Conservation (phyloP, 108 stramenopile genomes). For the Conticribra guillardii region DNA sequence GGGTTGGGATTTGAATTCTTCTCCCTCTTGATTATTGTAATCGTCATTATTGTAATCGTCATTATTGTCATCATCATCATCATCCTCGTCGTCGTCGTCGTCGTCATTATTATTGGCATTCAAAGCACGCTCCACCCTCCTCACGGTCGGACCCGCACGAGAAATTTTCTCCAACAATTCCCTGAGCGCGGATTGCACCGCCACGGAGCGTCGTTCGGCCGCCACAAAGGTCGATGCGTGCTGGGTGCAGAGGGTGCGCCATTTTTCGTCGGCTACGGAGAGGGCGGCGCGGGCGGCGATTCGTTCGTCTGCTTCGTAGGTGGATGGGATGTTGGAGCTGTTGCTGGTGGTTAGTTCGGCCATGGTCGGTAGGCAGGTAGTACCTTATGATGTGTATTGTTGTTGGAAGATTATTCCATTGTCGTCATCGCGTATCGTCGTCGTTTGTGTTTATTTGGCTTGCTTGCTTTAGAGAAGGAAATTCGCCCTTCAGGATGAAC, state of each 20-base stretch:
- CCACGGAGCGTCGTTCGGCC: conserved; percentile 79
- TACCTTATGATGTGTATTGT: no score
- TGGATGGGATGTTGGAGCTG: conserved; percentile 4
- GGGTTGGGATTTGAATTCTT: neutral
- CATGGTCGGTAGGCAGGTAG: neutral
- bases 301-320: conserved; percentile 68
- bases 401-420: no score
- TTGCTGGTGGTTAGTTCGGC: neutral
- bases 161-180: conserved; percentile 53
- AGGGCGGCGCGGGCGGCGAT: conserved; percentile 69
- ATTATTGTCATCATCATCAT: conserved; percentile 34
- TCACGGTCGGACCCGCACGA: conserved; percentile 45
- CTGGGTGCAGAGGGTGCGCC: conserved; percentile 73
- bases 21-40: neutral
- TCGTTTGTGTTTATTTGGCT: no score
- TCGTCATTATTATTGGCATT: conserved; percentile 63
- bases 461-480: no score
- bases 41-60: conserved; percentile 55
- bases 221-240: conserved; percentile 84
- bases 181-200: conserved; percentile 60
- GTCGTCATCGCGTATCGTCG: no score
- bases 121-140: conserved; percentile 58
- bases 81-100: conserved; percentile 58
- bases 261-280: conserved; percentile 75
- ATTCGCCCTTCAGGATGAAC: no score